phyloP scores from a whole-genome alignment of 2,329 filamentous ascomycete genomes.

The Trichoderma harzianum region DNA sequence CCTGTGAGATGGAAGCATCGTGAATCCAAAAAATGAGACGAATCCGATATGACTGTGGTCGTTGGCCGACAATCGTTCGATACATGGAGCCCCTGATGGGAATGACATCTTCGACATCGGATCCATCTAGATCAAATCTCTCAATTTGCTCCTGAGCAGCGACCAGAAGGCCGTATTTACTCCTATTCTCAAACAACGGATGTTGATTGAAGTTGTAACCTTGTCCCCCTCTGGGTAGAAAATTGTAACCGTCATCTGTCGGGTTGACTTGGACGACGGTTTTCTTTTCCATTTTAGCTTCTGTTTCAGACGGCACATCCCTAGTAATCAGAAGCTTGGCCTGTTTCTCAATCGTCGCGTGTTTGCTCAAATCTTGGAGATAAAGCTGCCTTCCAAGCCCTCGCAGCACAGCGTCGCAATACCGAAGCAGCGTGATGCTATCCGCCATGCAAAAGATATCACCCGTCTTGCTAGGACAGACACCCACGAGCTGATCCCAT shows the following conservation, averaged over 20 bases:
- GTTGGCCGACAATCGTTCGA: conserved; percentile 30
- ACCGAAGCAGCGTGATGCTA: conserved; percentile 38
- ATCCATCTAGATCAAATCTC: conserved; percentile 22
- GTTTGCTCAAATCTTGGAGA: conserved; percentile 33
- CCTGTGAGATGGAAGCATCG: conserved; percentile 21
- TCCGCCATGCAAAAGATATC: conserved; percentile 32
- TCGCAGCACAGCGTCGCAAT: conserved; percentile 33
- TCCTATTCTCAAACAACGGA: background rate
- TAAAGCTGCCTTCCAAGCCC: conserved; percentile 31
- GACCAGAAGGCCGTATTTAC: conserved; percentile 4
- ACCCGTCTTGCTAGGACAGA: conserved; percentile 26
- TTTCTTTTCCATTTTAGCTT: too few species aligned
- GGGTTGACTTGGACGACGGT: background rate
- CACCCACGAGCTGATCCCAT: conserved; percentile 33
- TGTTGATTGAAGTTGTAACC: background rate
- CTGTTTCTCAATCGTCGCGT: conserved; percentile 33
- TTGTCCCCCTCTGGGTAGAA: background rate
- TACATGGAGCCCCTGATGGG: conserved; percentile 30
- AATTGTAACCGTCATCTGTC: background rate
- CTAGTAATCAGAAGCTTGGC: conserved; percentile 25
- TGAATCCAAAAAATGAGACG: conserved; percentile 32
- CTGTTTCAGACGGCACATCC: background rate
- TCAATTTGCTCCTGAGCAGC: conserved; percentile 14
- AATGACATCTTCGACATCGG: conserved; percentile 30
- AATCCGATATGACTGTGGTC: conserved; percentile 35